Evolutionary conservation across 495 filamentous ascomycete genomes (phyloP), one percentile per base, ranked within the genome.

Genomic region (Pyrenula massariospora): DNA sequence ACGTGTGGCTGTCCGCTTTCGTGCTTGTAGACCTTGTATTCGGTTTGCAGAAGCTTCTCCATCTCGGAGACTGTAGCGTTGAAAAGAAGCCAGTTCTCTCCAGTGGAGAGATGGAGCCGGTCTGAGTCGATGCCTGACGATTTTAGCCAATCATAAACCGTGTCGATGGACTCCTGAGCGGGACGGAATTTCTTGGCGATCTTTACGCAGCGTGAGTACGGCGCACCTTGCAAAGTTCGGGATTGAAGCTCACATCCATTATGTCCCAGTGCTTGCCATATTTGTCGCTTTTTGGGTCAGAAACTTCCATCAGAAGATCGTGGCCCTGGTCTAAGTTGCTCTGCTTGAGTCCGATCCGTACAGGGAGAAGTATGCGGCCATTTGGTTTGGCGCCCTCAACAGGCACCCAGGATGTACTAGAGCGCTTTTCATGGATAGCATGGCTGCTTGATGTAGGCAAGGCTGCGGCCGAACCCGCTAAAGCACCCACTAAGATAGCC

Each of bases 1-100:
- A 81, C 64, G 48, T 77, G 76, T 12, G 69, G 66, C 25, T 72
- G 66, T 12, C 76, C 73, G 22, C 66, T 70, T 10, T 56, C 25
- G 57, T 84, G 77, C 31, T 74, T 67, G 60, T 83, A 83, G 25
- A 80, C 19, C 58, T 78, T 74, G 60, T 82, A 85, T 56, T 84
- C 69, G 3, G 82, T 80, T 53, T 76, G 69, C 47, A 85, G 70
- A 22, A 85, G 73, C 15, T 66, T 65, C 61, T 84, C 81, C 1
- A 77, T 68, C 57, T 83, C 79, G 3, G 65, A 60, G 1, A 73
- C 73, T 19, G 73, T 71, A n/a, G 75, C 76, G 36, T 82, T 68
- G 57, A 83, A 80, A 10, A 75, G 67, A 24, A 84, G 59, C 80
- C 80, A 83, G 54, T 75, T 76, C 50, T 74, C 69, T 12, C 73